A percentile compares a stretch with the other conserved stretches of the same genome.
Conservation (phyloP, 306 rosid species). For the Cajanus cajan region DNA sequence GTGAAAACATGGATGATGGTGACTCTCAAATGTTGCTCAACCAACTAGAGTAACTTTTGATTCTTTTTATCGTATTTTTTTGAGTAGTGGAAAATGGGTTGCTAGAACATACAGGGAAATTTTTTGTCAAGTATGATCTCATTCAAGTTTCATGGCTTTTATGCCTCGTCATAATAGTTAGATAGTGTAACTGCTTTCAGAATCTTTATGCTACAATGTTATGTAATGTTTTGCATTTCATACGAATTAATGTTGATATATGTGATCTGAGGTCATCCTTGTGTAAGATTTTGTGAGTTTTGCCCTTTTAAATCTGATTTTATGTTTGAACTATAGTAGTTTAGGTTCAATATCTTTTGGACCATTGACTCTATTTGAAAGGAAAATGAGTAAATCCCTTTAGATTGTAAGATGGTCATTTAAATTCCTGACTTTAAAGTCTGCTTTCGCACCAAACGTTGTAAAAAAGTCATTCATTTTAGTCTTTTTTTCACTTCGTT, state of each 20-base stretch:
- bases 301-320: not conserved
- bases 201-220: not conserved
- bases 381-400: too few species aligned
- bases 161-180: not conserved
- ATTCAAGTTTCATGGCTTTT: not conserved
- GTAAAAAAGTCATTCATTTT: too few species aligned
- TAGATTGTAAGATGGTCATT: too few species aligned
- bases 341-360: not conserved
- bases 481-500: too few species aligned
- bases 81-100: not conserved
- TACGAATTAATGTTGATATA: not conserved
- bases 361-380: not conserved
- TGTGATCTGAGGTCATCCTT: not conserved
- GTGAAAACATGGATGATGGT: constrained; percentile 42
- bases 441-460: too few species aligned
- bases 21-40: constrained; percentile 59
- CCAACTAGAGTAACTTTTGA: constrained; percentile 48
- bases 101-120: not conserved
- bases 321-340: not conserved
- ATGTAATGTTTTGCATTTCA: not conserved
- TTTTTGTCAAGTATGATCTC: not conserved
- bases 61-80: not conserved
- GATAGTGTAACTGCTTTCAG: not conserved
- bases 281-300: not conserved
- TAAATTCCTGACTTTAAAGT: too few species aligned